These are phyloP conservation scores for Colletotrichum magnum DNA, from an alignment of 2,329 filamentous ascomycete species.

Conservation along the genomic window DNA sequence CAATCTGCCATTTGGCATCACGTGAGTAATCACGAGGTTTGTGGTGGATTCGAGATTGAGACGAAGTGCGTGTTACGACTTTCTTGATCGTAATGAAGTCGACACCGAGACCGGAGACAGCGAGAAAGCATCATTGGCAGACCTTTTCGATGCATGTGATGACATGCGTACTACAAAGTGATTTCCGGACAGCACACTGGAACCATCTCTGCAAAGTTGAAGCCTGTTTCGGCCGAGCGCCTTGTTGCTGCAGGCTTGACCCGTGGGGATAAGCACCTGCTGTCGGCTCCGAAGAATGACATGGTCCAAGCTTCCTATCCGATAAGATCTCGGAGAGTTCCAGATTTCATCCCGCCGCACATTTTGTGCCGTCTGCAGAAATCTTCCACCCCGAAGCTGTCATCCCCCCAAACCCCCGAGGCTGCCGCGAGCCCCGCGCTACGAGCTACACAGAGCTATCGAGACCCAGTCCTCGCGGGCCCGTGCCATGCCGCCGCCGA, in stretches of 20 bases:
- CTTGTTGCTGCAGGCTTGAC: too few species aligned
- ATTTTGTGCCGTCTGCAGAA: slow-evolving; percentile 7
- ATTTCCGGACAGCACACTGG: too few species aligned
- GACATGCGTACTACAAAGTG: too few species aligned
- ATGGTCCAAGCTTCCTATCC: slow-evolving; percentile 35
- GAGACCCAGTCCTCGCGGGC: background rate
- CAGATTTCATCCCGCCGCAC: slow-evolving; percentile 11
- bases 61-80: background rate
- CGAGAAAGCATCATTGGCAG: background rate
- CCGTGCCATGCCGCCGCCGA: slow-evolving; percentile 12
- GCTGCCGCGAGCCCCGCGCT: background rate
- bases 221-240: too few species aligned
- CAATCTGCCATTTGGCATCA: background rate
- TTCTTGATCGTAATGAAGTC: background rate
- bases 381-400: background rate
- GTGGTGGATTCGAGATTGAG: background rate
- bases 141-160: too few species aligned
- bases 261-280: background rate
- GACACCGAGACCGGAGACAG: background rate
- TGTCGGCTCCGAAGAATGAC: slow-evolving; percentile 21
- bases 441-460: slow-evolving; percentile 2
- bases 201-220: too few species aligned
- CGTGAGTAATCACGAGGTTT: background rate
- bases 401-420: background rate
- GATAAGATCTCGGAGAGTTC: slow-evolving; percentile 30